phyloP scores from a whole-genome alignment of 352 stramenopile genomes.

The Globisporangium viniferum region DNA sequence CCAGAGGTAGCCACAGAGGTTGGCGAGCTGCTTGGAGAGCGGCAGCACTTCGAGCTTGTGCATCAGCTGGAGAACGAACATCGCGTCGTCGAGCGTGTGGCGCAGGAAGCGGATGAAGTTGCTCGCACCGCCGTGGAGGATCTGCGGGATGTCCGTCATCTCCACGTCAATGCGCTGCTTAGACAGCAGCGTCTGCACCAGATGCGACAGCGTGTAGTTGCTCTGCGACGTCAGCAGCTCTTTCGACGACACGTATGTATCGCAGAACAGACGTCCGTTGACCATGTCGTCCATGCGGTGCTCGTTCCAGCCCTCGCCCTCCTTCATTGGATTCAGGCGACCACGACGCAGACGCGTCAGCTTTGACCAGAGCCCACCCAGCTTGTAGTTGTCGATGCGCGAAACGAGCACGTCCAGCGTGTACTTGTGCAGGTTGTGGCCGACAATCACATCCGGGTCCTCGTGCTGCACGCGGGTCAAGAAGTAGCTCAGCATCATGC shows the following conservation, averaged over 20 bases:
- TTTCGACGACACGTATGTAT: constrained; percentile 98
- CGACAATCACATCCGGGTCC: constrained; percentile 98
- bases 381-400: constrained; percentile 91
- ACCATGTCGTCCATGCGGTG: constrained; percentile 88
- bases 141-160: constrained; percentile 94
- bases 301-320: constrained; percentile 85
- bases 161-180: constrained; percentile 91
- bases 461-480: constrained; percentile 91
- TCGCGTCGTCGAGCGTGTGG: constrained; percentile 95
- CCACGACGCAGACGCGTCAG: constrained; percentile 78
- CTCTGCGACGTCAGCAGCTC: constrained; percentile 97
- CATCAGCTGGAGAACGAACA: constrained; percentile 96
- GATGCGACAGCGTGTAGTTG: constrained; percentile 95
- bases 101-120: constrained; percentile 93
- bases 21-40: constrained; percentile 98
- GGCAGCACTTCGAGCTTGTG: constrained; percentile 98
- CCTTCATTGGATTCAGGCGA: constrained; percentile 70
- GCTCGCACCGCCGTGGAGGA: constrained; percentile 80
- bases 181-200: constrained; percentile 91
- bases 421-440: constrained; percentile 98
- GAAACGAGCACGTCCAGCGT: constrained; percentile 97
- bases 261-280: constrained; percentile 95
- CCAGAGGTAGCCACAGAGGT: constrained; percentile 98
- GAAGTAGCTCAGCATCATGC: constrained; percentile 85
- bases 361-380: constrained; percentile 81